Evolutionary conservation across 495 filamentous ascomycete genomes (phyloP).

Genomic region (Aspergillus saccharolyticus): DNA sequence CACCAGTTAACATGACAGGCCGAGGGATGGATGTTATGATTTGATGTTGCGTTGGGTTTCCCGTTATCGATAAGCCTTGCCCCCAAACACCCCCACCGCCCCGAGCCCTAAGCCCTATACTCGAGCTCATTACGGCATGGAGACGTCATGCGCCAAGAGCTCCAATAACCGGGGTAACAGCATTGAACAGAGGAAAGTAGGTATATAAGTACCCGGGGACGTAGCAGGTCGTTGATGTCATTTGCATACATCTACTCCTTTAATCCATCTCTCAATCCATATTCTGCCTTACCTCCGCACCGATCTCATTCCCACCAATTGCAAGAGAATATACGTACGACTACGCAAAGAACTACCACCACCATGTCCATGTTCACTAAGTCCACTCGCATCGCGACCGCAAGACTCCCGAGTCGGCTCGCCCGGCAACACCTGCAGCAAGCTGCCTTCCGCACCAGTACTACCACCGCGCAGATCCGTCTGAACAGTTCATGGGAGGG

Average conservation of each 20-base stretch:
- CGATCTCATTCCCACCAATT: too few relatives aligned
- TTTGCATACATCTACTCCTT: not conserved
- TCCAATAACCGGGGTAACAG: not conserved
- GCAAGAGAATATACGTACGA: too few relatives aligned
- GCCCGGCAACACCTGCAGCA: slow-evolving; percentile 14
- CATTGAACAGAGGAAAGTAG: not conserved
- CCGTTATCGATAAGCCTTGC: slow-evolving; percentile 24
- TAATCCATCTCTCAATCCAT: too few relatives aligned
- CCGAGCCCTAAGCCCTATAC: slow-evolving; percentile 18
- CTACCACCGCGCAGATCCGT: slow-evolving; percentile 14
- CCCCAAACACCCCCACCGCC: not conserved
- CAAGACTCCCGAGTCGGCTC: slow-evolving; percentile 8
- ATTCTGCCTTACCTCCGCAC: too few relatives aligned
- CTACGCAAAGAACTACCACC: not conserved
- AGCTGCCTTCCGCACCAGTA: slow-evolving; percentile 8
- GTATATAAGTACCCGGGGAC: not conserved
- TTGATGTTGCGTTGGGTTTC: not conserved
- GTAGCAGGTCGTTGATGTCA: not conserved
- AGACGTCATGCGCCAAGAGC: not conserved
- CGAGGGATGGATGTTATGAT: not conserved
- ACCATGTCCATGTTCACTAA: slow-evolving; percentile 12
- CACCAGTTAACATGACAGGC: too few relatives aligned
- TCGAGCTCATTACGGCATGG: slow-evolving; percentile 27
- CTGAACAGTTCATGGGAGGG: slow-evolving; percentile 34
- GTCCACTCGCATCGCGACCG: slow-evolving; percentile 9